phyloP scores from a whole-genome alignment of 371 early-diverging fungal species.

The Saksenaea vasiformis region DNA sequence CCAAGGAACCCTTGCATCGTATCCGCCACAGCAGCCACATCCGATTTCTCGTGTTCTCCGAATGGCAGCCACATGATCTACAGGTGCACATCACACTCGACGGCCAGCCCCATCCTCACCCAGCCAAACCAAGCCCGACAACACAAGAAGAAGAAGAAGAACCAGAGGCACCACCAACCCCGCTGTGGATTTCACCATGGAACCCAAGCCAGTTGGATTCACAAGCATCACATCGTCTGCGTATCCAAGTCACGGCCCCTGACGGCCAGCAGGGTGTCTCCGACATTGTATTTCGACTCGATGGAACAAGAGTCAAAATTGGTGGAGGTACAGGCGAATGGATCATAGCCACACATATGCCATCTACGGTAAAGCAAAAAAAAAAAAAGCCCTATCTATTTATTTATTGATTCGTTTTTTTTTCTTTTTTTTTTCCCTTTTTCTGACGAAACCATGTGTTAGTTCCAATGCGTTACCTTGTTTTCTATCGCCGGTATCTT shows the following conservation, averaged over 20 bases:
- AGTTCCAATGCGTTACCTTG: conserved; percentile 28
- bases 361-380: conserved; percentile 39
- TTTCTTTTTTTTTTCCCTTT: background rate
- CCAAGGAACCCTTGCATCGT: conserved; percentile 70
- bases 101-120: conserved; percentile 37
- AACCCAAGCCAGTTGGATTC: conserved; percentile 65
- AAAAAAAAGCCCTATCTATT: background rate
- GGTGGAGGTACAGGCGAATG: conserved; percentile 73
- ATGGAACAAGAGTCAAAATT: conserved; percentile 60
- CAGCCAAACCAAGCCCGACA: conserved; percentile 16
- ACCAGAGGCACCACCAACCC: conserved; percentile 53
- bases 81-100: conserved; percentile 51
- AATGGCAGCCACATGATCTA: conserved; percentile 28
- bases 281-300: conserved; percentile 60
- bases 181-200: conserved; percentile 78
- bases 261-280: conserved; percentile 48
- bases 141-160: conserved; percentile 33
- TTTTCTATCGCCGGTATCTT: conserved; percentile 19
- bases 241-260: conserved; percentile 56
- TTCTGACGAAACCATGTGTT: conserved; percentile 17
- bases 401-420: background rate
- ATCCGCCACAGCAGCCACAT: conserved; percentile 70
- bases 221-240: conserved; percentile 59
- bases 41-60: conserved; percentile 72
- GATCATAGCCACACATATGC: conserved; percentile 67